Evolutionary conservation across 495 filamentous ascomycete genomes (phyloP).

Genomic region (Neurospora cerealis): DNA sequence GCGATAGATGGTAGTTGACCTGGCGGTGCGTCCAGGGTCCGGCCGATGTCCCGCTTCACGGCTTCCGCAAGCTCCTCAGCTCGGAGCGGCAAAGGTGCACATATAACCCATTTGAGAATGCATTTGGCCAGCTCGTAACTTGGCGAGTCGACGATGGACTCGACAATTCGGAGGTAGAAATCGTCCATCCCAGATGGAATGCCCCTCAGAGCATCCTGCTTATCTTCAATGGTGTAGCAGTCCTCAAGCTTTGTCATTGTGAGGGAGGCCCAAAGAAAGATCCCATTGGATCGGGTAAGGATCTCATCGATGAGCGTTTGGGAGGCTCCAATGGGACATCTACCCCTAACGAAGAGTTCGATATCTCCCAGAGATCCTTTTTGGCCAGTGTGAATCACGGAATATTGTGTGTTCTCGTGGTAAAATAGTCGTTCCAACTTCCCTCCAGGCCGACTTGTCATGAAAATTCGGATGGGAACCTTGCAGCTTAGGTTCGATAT

Average conservation of each 20-base stretch:
- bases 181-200: conserved; percentile 5
- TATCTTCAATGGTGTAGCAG: conserved; percentile 11
- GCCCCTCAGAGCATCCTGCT: conserved; percentile 3
- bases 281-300: conserved; percentile 9
- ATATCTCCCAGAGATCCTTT: conserved; percentile 3
- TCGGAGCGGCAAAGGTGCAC: conserved; percentile 1
- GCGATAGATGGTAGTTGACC: background rate
- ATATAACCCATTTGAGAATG: conserved; percentile 6
- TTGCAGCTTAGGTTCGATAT: conserved; percentile 13
- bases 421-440: conserved; percentile 6
- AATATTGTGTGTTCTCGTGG: background rate
- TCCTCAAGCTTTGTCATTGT: conserved; percentile 6
- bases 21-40: conserved; percentile 1
- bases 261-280: conserved; percentile 12
- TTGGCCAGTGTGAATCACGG: conserved; percentile 1
- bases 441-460: conserved; percentile 20
- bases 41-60: conserved; percentile 1
- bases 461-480: conserved; percentile 21
- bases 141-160: background rate
- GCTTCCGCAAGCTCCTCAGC: conserved; percentile 2
- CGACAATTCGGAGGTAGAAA: conserved; percentile 2
- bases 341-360: conserved; percentile 1
- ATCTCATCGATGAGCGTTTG: conserved; percentile 4
- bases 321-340: background rate
- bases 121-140: conserved; percentile 5